Conservation (phyloP, 2,329 filamentous ascomycete species). For the Alternaria solani region DNA sequence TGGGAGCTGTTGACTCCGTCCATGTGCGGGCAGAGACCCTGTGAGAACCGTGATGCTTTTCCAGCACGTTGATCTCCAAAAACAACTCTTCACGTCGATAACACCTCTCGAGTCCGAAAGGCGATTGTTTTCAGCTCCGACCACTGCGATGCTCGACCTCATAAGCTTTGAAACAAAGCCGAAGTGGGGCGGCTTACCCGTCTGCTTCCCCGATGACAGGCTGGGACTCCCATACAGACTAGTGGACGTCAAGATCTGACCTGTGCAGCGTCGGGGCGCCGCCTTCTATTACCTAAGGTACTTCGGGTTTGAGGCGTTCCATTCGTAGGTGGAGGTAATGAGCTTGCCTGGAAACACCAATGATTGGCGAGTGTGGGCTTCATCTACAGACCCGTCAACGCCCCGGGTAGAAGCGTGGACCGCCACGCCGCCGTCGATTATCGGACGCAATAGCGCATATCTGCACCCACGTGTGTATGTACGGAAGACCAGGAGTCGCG, state of each 20-base stretch:
- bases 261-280: slow-evolving; percentile 17
- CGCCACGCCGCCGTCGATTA: slow-evolving; percentile 26
- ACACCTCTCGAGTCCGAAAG: neutral
- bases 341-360: slow-evolving; percentile 19
- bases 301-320: slow-evolving; percentile 22
- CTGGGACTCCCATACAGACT: slow-evolving; percentile 31
- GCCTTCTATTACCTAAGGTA: slow-evolving; percentile 31
- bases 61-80: neutral
- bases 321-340: slow-evolving; percentile 20
- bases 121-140: slow-evolving; percentile 9
- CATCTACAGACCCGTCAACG: slow-evolving; percentile 16
- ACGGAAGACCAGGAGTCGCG: slow-evolving; percentile 17
- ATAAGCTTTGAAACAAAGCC: slow-evolving; percentile 11
- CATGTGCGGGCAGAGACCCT: neutral
- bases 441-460: slow-evolving; percentile 21
- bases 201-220: slow-evolving; percentile 27
- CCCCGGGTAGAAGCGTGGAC: slow-evolving; percentile 32
- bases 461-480: slow-evolving; percentile 26
- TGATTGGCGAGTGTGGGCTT: slow-evolving; percentile 19
- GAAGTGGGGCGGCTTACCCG: slow-evolving; percentile 10
- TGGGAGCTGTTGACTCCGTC: neutral
- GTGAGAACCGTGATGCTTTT: slow-evolving; percentile 2
- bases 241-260: slow-evolving; percentile 14
- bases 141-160: slow-evolving; percentile 9
- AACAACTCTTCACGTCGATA: slow-evolving; percentile 8